Percentiles rank a stretch among this genome's conserved stretches.
Evolutionary conservation across 2,329 filamentous ascomycete genomes (phyloP).

Genomic region (Aspergillus unguis): DNA sequence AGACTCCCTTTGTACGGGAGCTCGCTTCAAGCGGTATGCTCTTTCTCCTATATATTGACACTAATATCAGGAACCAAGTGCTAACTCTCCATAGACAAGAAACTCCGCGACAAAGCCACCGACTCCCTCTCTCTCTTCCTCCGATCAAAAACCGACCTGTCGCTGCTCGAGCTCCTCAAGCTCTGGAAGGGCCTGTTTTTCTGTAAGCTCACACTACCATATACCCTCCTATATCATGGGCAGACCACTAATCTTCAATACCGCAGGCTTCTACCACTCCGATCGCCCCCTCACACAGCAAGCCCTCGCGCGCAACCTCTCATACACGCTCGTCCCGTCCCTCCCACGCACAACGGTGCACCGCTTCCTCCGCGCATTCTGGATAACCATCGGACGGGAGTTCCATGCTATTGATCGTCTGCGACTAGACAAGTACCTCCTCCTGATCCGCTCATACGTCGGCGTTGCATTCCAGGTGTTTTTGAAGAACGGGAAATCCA

Average conservation of each 20-base stretch:
- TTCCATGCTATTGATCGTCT: conserved; percentile 70
- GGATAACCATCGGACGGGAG: conserved; percentile 66
- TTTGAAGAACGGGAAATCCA: conserved; percentile 24
- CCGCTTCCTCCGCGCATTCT: conserved; percentile 62
- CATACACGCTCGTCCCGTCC: conserved; percentile 60
- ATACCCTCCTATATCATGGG: not conserved
- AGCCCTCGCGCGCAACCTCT: conserved; percentile 73
- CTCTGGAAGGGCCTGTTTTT: conserved; percentile 96
- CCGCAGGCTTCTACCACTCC: conserved; percentile 79
- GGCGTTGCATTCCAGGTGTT: conserved; percentile 61
- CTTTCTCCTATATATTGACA: not conserved
- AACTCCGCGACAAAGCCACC: conserved; percentile 73
- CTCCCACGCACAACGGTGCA: conserved; percentile 51
- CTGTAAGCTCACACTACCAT: conserved; percentile 44
- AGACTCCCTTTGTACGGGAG: conserved; percentile 72
- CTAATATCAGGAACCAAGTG: conserved; percentile 9
- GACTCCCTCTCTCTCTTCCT: conserved; percentile 75
- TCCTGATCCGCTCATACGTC: conserved; percentile 76
- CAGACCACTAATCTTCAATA: not conserved
- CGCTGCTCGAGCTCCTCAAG: conserved; percentile 72
- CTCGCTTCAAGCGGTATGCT: conserved; percentile 73
- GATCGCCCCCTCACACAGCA: conserved; percentile 87
- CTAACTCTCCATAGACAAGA: conserved; percentile 59
- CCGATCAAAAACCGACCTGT: conserved; percentile 59
- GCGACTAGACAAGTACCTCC: conserved; percentile 88